Percentiles rank a stretch among this genome's conserved stretches.
These are phyloP conservation scores for Sordaria brevicollis DNA, from an alignment of 495 filamentous ascomycete genomes.

Conservation along the genomic window DNA sequence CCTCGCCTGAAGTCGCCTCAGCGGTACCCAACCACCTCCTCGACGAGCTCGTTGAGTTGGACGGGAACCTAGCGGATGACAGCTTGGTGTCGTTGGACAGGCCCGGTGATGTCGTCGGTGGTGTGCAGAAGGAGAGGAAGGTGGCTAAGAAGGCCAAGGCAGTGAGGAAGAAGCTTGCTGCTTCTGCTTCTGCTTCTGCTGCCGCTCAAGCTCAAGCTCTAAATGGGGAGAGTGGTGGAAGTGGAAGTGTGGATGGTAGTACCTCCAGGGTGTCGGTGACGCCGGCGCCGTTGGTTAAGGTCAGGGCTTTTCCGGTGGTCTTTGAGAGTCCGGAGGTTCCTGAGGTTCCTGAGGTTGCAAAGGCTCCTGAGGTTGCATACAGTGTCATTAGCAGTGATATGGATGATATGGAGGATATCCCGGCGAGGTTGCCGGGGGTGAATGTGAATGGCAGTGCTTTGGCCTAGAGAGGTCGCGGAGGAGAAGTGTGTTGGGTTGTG, in stretches of 20 bases:
- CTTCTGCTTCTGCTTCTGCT: too few relatives aligned
- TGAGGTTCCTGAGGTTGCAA: neutral
- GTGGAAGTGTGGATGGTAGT: too few relatives aligned
- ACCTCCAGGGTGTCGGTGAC: neutral
- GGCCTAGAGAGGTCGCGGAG: too few relatives aligned
- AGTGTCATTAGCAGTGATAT: conserved; percentile 15
- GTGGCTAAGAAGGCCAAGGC: neutral
- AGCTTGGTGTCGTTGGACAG: neutral
- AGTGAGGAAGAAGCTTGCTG: neutral
- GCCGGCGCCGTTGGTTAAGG: neutral
- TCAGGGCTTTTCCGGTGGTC: neutral
- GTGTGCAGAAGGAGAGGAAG: neutral
- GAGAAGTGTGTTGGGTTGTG: too few relatives aligned
- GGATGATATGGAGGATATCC: conserved; percentile 27
- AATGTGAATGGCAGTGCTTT: neutral
- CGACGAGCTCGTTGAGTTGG: neutral
- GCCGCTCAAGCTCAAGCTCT: too few relatives aligned
- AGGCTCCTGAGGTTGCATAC: neutral
- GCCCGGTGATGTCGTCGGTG: neutral
- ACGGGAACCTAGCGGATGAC: neutral
- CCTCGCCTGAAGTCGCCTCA: neutral
- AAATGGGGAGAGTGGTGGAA: too few relatives aligned
- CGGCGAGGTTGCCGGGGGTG: conserved; percentile 9
- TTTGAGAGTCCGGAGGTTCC: neutral
- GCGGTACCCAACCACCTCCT: neutral